Base-by-base conservation (phyloP, 2,329 filamentous ascomycete genomes). In the Septoria petroselini region DNA sequence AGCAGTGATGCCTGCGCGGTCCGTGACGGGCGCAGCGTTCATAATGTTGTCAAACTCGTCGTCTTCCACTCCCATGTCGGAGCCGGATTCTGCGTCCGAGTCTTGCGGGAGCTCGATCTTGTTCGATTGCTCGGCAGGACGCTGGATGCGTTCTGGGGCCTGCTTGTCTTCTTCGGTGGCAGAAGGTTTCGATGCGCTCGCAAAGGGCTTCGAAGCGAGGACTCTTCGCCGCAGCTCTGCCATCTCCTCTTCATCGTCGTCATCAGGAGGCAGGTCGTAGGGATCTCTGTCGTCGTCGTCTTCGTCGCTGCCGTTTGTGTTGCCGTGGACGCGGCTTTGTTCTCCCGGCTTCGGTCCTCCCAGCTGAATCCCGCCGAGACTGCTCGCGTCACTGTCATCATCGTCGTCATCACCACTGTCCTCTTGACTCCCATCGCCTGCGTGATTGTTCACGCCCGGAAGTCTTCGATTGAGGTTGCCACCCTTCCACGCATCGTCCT, bases 41-140 rank as follows among this genome's bases (percentile, higher is more conserved):
- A 96, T 95, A 68, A 98, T 94, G 58, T 85, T 85, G 65, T 97
- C 91, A 65, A 97, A 95, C 41, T 89, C 85, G 39, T 86, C 86
- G 46, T 93, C 85, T 12, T 82, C 79, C 1, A 76, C 82, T 5
- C 46, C 57, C 48, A 85, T 80, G 55, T 89, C 86, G 3, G 84
- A 88, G 53, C 86, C 86, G 1, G 86, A 83, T 63, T 86, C 82
- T 2, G 79, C 79, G 45, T 88, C 82, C 0, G 82, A 81, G 49
- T 88, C 85, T 19, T 58, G 55, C 2, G 61, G 55, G 8, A 62
- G 41, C 7, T 55, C 50, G 1, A 48, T 30, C 11, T 58, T 57
- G 1, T 79, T 76, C 7, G 65, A 61, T 27, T 76, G 75, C 27
- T 76, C 75, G 1, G 82, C 81, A 21, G 62, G 62, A 29, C 78